These are phyloP conservation scores for Aspergillus diversus DNA, from an alignment of 495 filamentous ascomycete species.

Conservation along the genomic window DNA sequence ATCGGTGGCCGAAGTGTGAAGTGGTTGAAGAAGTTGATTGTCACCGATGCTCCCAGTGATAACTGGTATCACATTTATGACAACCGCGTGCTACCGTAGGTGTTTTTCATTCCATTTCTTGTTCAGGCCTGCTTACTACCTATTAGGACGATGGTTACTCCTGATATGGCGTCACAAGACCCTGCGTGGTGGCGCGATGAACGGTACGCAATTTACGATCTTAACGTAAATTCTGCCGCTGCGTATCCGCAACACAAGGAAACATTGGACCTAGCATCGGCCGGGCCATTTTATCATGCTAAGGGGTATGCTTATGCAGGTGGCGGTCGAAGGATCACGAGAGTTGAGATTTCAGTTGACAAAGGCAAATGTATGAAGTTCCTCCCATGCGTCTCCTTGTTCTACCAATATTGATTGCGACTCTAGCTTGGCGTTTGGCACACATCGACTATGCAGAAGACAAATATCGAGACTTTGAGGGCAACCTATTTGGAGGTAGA, in stretches of 20 bases:
- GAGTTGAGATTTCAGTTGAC: slow-evolving; percentile 85
- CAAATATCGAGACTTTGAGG: slow-evolving; percentile 71
- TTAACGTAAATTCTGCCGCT: slow-evolving; percentile 85
- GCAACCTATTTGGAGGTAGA: slow-evolving; percentile 73
- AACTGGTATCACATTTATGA: slow-evolving; percentile 99
- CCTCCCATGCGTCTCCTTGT: neutral
- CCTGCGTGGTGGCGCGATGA: slow-evolving; percentile 88
- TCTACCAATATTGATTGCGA: slow-evolving; percentile 21
- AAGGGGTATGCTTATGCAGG: slow-evolving; percentile 91
- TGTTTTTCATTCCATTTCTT: slow-evolving; percentile 14
- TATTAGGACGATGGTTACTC: slow-evolving; percentile 72
- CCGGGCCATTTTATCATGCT: slow-evolving; percentile 60
- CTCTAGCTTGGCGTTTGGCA: slow-evolving; percentile 75
- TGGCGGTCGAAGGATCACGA: slow-evolving; percentile 81
- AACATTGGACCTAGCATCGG: slow-evolving; percentile 54
- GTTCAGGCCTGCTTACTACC: slow-evolving; percentile 9
- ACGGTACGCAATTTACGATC: slow-evolving; percentile 91
- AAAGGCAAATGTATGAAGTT: slow-evolving; percentile 62
- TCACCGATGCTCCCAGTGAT: slow-evolving; percentile 79
- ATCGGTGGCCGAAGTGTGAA: slow-evolving; percentile 96
- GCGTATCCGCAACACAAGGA: slow-evolving; percentile 86
- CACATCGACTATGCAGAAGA: slow-evolving; percentile 87
- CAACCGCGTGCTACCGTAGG: slow-evolving; percentile 81
- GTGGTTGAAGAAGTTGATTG: slow-evolving; percentile 84
- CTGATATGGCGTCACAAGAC: slow-evolving; percentile 76